Base-by-base conservation (phyloP, 192 early-diverging fungal species). In the Spinellus fusiger region DNA sequence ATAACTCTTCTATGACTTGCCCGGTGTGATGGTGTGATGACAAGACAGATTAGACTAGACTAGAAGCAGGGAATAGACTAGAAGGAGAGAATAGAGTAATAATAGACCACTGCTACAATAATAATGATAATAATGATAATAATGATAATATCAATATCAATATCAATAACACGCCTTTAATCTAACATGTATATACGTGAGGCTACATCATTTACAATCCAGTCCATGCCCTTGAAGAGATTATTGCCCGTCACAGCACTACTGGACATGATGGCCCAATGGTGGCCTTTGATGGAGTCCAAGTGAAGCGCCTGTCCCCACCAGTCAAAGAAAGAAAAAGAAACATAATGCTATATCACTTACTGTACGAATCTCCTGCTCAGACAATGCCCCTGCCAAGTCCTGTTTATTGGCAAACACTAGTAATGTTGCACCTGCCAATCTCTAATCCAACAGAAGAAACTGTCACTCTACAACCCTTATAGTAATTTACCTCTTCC, bases 331-430 rank as follows among this genome's bases (percentile, higher is more conserved):
- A 49, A 9, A 56, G 23, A 7, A 9, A 50, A 8, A 25, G n/a
- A n/a, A n/a, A n/a, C n/a, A n/a, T n/a, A n/a, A n/a, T n/a, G n/a
- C n/a, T n/a, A n/a, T n/a, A n/a, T 2, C 4, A 20, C 31, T 53
- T 66, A 90, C 88, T 68, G 89, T 65, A 28, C 76, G 75, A 22
- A 99, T 88, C 34, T 95, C 81, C 26, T 81, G 70, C 28, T 78
- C 76, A 16, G 75, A 72, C 46, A 94, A 64, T 5, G 97, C 93
- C 5, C 89, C 86, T 1, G 86, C 80, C 16, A 99, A 80, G 76
- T 99, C 97, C 65, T 98, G 95, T 73, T 99, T 99, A 64, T 99
- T 99, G 13, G 94, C 95, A 78, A 96, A 92, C 5, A 99, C 89
- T 53, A 99, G 65, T 22, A 99, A 65, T 0, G 94, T 89, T 0